These are phyloP conservation scores for Dorcoceras hygrometricum DNA, from an alignment of 257 asterid species.

Conservation along the genomic window DNA sequence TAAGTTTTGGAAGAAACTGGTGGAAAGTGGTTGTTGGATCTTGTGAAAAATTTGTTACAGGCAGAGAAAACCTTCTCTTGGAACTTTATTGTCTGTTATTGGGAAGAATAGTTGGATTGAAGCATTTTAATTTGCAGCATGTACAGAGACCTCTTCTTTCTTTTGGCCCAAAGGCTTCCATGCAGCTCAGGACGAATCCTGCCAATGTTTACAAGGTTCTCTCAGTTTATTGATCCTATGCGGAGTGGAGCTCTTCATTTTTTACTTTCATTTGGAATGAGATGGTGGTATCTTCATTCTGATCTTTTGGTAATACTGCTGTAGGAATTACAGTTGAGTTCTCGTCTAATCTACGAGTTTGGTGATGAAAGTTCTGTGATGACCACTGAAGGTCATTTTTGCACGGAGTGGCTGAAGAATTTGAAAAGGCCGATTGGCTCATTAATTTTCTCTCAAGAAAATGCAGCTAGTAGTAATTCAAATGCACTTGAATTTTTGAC, in stretches of 20 bases:
- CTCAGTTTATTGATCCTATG: constrained; percentile 15
- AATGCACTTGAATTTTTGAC: constrained; percentile 56
- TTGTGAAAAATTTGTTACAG: background rate
- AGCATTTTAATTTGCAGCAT: constrained; percentile 57
- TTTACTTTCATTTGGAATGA: constrained; percentile 7
- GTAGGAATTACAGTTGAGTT: constrained; percentile 81
- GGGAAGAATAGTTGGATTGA: constrained; percentile 21
- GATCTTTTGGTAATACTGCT: constrained; percentile 22
- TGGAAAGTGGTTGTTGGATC: background rate
- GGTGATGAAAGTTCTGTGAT: constrained; percentile 65
- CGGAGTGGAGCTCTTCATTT: constrained; percentile 20
- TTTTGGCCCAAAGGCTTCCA: constrained; percentile 89
- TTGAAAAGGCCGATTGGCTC: constrained; percentile 62
- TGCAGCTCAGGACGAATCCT: constrained; percentile 73
- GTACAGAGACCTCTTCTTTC: constrained; percentile 89
- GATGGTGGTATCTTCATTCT: constrained; percentile 19
- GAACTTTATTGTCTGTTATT: constrained; percentile 4
- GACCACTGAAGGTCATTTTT: constrained; percentile 75
- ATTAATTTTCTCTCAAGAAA: constrained; percentile 59
- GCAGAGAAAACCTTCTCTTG: background rate
- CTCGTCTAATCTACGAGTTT: constrained; percentile 69
- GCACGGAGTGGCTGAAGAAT: constrained; percentile 74
- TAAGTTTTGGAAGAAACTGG: too few species aligned
- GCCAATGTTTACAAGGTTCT: constrained; percentile 83
- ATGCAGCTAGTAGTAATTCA: constrained; percentile 37